Percentiles rank a stretch among this genome's conserved stretches.
Evolutionary conservation across 2,329 filamentous ascomycete genomes (phyloP).

Genomic region (Paracamarosporium sp.): DNA sequence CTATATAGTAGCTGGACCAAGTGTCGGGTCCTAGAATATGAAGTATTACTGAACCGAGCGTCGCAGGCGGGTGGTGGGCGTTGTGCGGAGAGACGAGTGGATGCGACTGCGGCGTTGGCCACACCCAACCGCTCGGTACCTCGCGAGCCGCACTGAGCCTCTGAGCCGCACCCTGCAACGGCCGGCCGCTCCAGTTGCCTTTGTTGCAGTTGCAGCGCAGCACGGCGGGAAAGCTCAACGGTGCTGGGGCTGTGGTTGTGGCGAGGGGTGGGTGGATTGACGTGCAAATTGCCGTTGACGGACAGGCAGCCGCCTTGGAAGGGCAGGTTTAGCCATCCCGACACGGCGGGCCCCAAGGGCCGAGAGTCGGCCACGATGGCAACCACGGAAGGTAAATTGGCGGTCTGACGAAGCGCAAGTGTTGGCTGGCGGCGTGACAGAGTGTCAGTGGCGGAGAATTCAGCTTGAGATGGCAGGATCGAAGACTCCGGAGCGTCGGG

Average conservation of each 20-base stretch:
- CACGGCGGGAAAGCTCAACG: too few species aligned
- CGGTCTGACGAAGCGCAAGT: slow-evolving; percentile 11
- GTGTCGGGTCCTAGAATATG: slow-evolving; percentile 16
- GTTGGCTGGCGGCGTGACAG: neutral
- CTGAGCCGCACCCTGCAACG: slow-evolving; percentile 11
- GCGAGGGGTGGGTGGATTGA: neutral
- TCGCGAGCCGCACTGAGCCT: slow-evolving; percentile 9
- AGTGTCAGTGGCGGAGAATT: neutral
- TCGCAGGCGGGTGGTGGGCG: neutral
- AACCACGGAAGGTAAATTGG: neutral
- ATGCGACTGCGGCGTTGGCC: neutral
- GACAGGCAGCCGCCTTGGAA: neutral
- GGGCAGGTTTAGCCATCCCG: neutral
- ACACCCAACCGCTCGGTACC: slow-evolving; percentile 13
- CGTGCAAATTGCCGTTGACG: neutral
- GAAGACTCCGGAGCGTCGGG: neutral
- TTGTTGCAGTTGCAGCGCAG: neutral
- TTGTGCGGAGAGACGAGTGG: neutral
- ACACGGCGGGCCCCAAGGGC: neutral
- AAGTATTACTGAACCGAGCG: slow-evolving; percentile 12
- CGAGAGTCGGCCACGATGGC: neutral
- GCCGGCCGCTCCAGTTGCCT: neutral
- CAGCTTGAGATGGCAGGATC: neutral
- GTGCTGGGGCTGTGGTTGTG: neutral
- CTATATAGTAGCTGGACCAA: slow-evolving; percentile 29